Evolutionary conservation across 495 filamentous ascomycete species (phyloP), one percentile per base, ranked within the genome.

Genomic region (Letharia columbiana): DNA sequence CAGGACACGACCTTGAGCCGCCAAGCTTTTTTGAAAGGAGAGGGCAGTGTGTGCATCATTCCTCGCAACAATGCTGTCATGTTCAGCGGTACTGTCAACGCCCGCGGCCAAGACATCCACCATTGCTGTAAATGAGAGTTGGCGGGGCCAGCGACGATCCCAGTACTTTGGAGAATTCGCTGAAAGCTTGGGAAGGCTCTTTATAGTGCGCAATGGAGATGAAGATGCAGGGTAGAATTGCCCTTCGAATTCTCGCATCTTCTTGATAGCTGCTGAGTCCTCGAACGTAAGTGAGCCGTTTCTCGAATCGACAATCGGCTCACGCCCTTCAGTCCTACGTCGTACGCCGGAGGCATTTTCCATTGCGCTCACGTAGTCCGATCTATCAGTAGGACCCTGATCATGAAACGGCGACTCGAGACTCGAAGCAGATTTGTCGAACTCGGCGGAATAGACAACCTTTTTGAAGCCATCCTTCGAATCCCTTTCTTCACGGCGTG

Each of bases 71-170:
- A 75, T 23, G 82, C 64, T 62, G 40, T 74, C 70, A 23, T 66
- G 65, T 33, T 73, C 64, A 41, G 70, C 52, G 49, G 66, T 75
- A 41, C 39, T 72, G 4, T 50, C 57, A 18, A 61, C 63, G 37
- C 71, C 45, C 41, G 70, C 69, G 20, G 74, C 56, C 37, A 71
- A 31, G 41, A 88, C 91, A 66, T 96, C 91, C 74, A 95, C 91
- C n/a, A 92, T 92, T 52, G 86, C 82, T 68, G 88, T 89, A 73
- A 98, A 98, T 7, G 91, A 96, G 65, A 98, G 79, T 61, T 91
- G 89, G 8, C 91, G 85, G 0, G 92, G 85, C 82, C 86, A 95
- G 63, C 82, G 82, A 20, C 80, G 79, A 56, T 89, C 83, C 63
- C 83, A 78, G 17, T 80, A 73, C 11, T 73, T 69, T 54, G 72